phyloP scores from a whole-genome alignment of 1,139 yeast species.

The Blastobotrys persicus region DNA sequence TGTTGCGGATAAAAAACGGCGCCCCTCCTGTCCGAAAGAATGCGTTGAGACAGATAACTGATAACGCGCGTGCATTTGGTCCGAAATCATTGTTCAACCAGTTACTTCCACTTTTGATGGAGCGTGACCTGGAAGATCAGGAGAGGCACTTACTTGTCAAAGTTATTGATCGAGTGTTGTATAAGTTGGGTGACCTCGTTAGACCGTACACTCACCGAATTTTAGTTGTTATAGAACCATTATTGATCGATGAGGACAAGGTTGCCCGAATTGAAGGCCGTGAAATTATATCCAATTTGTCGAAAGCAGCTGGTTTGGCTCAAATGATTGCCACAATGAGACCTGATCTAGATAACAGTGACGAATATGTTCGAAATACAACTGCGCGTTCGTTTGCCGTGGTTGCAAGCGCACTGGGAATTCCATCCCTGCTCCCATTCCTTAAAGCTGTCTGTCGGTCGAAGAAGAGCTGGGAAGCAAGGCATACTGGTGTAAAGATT shows the following conservation, averaged over 20 bases:
- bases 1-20: constrained; percentile 78
- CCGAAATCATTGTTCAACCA: constrained; percentile 66
- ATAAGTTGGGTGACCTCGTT: constrained; percentile 60
- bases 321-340: constrained; percentile 73
- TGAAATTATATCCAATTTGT: constrained; percentile 69
- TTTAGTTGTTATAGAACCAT: constrained; percentile 71
- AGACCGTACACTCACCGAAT: constrained; percentile 75
- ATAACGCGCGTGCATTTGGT: constrained; percentile 63
- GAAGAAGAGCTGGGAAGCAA: constrained; percentile 77
- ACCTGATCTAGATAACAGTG: constrained; percentile 79
- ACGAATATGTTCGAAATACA: constrained; percentile 75
- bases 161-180: constrained; percentile 65
- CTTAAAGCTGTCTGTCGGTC: constrained; percentile 78
- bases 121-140: constrained; percentile 70
- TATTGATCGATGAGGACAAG: constrained; percentile 75
- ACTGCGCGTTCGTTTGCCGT: constrained; percentile 83
- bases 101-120: constrained; percentile 71
- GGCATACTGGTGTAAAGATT: constrained; percentile 81
- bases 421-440: constrained; percentile 71
- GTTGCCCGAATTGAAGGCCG: constrained; percentile 73
- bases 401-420: constrained; percentile 77
- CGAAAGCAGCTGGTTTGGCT: constrained; percentile 81
- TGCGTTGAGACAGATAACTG: constrained; percentile 69
- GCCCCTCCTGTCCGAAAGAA: constrained; percentile 61
- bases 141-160: constrained; percentile 83